Evolutionary conservation across 345 rosid genomes (phyloP).

Genomic region (Syzygium oleosum): DNA sequence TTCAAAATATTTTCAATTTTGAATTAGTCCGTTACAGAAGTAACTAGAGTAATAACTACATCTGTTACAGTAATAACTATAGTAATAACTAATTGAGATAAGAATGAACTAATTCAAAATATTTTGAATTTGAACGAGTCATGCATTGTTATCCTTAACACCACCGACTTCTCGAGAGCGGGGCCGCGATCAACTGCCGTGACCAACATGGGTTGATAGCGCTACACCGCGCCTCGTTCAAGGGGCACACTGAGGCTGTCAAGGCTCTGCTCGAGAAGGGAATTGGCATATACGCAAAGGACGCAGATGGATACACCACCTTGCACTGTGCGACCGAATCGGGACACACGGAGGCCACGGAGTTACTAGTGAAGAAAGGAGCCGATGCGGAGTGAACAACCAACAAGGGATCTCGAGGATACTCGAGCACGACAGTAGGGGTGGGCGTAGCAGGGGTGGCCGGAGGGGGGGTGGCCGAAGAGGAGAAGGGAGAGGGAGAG

Average conservation of each 20-base stretch:
- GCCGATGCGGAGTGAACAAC: slow-evolving; percentile 46
- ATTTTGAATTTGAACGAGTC: too few species aligned
- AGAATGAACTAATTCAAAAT: too few species aligned
- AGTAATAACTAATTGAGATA: too few species aligned
- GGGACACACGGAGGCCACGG: slow-evolving; percentile 41
- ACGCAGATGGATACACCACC: slow-evolving; percentile 62
- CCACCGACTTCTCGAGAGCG: slow-evolving; percentile 32
- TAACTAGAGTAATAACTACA: too few species aligned
- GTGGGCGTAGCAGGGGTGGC: too few species aligned
- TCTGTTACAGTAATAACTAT: too few species aligned
- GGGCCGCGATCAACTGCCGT: slow-evolving; percentile 37
- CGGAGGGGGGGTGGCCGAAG: too few species aligned
- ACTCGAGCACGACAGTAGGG: too few species aligned
- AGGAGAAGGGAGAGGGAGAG: too few species aligned
- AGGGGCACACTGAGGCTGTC: slow-evolving; percentile 34
- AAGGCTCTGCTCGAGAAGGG: slow-evolving; percentile 39
- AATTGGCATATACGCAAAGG: slow-evolving; percentile 37
- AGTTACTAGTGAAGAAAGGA: slow-evolving; percentile 47
- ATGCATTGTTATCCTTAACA: too few species aligned
- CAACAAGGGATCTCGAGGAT: slow-evolving; percentile 13
- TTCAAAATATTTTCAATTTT: too few species aligned
- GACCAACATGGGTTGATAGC: slow-evolving; percentile 69
- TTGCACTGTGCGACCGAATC: slow-evolving; percentile 55
- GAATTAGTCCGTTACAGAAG: too few species aligned
- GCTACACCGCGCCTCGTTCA: slow-evolving; percentile 51